Conservation (phyloP, 768 basidiomycete genomes). For the Leccinum fibrillosum region DNA sequence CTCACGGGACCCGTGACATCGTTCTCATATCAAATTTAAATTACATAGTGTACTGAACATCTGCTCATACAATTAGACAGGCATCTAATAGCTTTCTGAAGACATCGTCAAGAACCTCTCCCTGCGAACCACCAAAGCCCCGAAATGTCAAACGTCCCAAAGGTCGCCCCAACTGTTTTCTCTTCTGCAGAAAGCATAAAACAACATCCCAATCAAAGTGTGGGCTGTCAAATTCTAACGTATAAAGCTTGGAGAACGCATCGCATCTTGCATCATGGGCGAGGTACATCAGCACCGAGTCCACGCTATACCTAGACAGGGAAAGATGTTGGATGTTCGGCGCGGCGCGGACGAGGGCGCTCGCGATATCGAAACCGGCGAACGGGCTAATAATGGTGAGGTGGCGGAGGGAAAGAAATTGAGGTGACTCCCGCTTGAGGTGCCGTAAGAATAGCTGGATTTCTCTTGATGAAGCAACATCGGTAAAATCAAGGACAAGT, state of each 20-base stretch:
- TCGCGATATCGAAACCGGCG: conserved; percentile 21
- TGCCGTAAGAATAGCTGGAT: conserved; percentile 27
- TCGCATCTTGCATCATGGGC: conserved; percentile 25
- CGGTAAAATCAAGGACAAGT: conserved; percentile 25
- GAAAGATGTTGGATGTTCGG: conserved; percentile 24
- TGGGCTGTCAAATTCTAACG: conserved; percentile 20
- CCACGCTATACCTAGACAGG: conserved; percentile 24
- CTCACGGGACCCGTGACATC: conserved; percentile 15
- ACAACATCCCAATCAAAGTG: conserved; percentile 30
- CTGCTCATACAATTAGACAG: conserved; percentile 19
- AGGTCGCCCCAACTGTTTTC: conserved; percentile 19
- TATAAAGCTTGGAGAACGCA: conserved; percentile 22
- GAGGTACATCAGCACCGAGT: conserved; percentile 26
- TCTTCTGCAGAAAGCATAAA: conserved; percentile 25
- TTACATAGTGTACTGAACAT: background rate
- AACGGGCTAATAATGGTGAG: conserved; percentile 24
- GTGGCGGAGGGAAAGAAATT: conserved; percentile 24
- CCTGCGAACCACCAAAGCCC: conserved; percentile 21
- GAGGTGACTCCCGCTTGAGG: conserved; percentile 26
- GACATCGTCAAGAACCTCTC: conserved; percentile 17
- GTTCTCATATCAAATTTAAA: background rate
- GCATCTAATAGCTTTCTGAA: conserved; percentile 20
- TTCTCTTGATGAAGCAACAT: conserved; percentile 25
- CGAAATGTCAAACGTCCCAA: conserved; percentile 15
- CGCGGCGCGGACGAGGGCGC: conserved; percentile 23